A percentile compares a stretch with the other conserved stretches of the same genome.
These are phyloP conservation scores for Colletotrichum sp. DNA, from an alignment of 2,329 filamentous ascomycete species.

Conservation along the genomic window DNA sequence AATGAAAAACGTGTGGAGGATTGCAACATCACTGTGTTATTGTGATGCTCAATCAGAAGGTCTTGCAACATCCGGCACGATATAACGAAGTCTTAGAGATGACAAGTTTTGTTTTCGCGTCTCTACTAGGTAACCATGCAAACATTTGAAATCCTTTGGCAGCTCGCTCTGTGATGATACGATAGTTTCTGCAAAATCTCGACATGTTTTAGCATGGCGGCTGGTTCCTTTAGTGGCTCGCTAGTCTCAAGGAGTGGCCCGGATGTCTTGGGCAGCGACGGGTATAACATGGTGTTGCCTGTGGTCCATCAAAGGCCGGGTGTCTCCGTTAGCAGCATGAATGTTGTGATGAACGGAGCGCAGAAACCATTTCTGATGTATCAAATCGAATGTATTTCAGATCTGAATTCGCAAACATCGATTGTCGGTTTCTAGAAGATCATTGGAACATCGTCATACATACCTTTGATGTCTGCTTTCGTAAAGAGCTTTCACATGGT, in stretches of 20 bases:
- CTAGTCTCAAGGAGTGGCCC: neutral
- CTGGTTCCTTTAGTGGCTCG: neutral
- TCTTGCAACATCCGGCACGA: neutral
- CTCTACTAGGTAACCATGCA: neutral
- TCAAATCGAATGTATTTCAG: too few relatives aligned
- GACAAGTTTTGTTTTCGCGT: neutral
- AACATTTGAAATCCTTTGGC: fast-evolving
- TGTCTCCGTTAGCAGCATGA: neutral
- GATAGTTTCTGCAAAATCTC: neutral
- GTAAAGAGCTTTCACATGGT: neutral
- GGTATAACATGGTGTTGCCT: neutral
- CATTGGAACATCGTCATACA: neutral
- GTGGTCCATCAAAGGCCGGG: neutral
- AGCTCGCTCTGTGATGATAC: neutral
- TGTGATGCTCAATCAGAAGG: fast-evolving
- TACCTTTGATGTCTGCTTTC: neutral
- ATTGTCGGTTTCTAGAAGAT: neutral
- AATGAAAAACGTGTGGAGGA: too few relatives aligned
- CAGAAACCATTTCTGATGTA: neutral
- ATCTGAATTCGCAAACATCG: neutral
- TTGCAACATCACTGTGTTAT: neutral
- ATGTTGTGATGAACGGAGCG: neutral
- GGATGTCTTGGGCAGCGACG: neutral
- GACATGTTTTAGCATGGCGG: neutral
- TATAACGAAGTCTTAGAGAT: fast-evolving